Conservation (phyloP, 2,329 filamentous ascomycete genomes). For the Colletotrichum neosansevieriae region DNA sequence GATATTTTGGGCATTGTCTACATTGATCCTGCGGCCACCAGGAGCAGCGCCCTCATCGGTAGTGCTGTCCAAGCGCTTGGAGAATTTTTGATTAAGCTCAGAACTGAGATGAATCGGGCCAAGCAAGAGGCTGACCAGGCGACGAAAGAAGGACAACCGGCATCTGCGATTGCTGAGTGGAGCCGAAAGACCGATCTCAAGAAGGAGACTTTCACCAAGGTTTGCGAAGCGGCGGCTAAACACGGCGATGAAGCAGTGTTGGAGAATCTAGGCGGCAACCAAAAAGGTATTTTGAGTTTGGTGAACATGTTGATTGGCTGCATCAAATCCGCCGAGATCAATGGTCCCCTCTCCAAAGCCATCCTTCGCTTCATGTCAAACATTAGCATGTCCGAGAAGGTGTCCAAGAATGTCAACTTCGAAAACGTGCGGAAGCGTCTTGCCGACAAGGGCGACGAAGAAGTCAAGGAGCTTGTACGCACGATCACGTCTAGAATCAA, state of each 20-base stretch:
- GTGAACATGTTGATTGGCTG: conserved; percentile 67
- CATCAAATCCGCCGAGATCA: conserved; percentile 64
- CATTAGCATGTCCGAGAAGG: conserved; percentile 72
- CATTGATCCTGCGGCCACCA: conserved; percentile 56
- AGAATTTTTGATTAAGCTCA: conserved; percentile 62
- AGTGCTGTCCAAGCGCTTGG: conserved; percentile 64
- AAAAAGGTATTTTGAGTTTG: conserved; percentile 67
- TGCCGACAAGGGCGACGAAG: conserved; percentile 73
- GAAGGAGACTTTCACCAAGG: conserved; percentile 62
- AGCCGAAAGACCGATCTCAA: conserved; percentile 58
- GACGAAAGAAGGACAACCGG: conserved; percentile 55
- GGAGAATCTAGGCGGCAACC: conserved; percentile 68
- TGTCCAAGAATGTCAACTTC: conserved; percentile 74
- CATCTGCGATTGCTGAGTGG: conserved; percentile 51
- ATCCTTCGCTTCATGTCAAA: conserved; percentile 71
- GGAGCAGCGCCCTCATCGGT: conserved; percentile 56
- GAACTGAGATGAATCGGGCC: conserved; percentile 60
- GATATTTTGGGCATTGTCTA: conserved; percentile 64
- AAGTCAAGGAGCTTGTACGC: conserved; percentile 71
- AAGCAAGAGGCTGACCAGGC: conserved; percentile 60
- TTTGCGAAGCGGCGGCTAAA: conserved; percentile 65
- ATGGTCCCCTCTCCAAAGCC: conserved; percentile 65
- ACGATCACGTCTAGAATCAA: conserved; percentile 65
- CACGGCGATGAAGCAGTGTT: conserved; percentile 68
- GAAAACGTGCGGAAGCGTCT: conserved; percentile 73